These are phyloP conservation scores for Boletus fagicola DNA, from an alignment of 768 basidiomycete species.

Conservation along the genomic window DNA sequence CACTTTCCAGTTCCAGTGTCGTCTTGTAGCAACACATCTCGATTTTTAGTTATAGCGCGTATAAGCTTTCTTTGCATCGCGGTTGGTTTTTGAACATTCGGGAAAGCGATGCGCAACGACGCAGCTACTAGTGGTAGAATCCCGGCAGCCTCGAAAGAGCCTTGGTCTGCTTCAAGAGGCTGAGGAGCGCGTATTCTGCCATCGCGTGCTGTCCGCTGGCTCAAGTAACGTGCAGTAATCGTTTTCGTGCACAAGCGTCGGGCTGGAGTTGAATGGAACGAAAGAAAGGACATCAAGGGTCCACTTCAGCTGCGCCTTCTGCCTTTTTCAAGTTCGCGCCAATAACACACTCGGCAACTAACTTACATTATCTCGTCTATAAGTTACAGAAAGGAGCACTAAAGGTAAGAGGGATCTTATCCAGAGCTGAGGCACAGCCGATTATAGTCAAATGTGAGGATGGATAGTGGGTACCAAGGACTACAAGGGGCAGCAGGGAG, in stretches of 20 bases:
- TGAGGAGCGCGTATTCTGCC: neutral
- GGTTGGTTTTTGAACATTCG: slow-evolving; percentile 57
- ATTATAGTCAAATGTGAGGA: slow-evolving; percentile 25
- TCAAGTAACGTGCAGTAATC: slow-evolving; percentile 26
- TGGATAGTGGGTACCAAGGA: slow-evolving; percentile 20
- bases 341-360: neutral
- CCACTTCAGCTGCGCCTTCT: slow-evolving; percentile 13
- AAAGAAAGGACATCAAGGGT: slow-evolving; percentile 28
- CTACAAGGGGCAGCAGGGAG: slow-evolving; percentile 7
- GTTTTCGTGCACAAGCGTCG: slow-evolving; percentile 24
- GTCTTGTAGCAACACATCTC: slow-evolving; percentile 67
- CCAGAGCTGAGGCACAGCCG: slow-evolving; percentile 1
- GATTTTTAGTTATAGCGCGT: slow-evolving; percentile 52
- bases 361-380: slow-evolving; percentile 9
- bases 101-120: slow-evolving; percentile 59
- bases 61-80: slow-evolving; percentile 59
- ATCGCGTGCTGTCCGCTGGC: slow-evolving; percentile 19
- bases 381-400: slow-evolving; percentile 13
- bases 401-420: slow-evolving; percentile 4
- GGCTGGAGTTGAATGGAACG: neutral
- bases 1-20: slow-evolving; percentile 81
- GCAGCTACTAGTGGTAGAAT: slow-evolving; percentile 47
- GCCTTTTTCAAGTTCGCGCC: neutral
- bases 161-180: slow-evolving; percentile 2
- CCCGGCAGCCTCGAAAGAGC: slow-evolving; percentile 51